Conservation (phyloP, 1,284 basidiomycete genomes). For the Cryptococcus sp. region DNA sequence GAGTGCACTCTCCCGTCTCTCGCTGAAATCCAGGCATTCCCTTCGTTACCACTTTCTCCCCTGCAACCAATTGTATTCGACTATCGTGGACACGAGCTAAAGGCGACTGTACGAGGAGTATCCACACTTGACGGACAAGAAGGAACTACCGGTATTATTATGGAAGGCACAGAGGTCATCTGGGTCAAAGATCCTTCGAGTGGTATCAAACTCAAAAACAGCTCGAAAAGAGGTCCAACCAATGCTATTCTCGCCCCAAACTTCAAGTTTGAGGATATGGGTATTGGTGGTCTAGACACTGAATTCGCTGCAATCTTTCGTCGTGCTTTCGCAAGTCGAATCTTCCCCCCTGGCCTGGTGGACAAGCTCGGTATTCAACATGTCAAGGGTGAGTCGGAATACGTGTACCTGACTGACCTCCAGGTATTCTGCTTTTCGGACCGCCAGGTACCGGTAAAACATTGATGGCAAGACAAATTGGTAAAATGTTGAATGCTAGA, state of each 20-base stretch:
- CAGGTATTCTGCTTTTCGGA: conserved; percentile 88
- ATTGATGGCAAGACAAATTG: conserved; percentile 95
- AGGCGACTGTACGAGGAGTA: conserved; percentile 65
- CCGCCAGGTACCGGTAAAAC: conserved; percentile 99
- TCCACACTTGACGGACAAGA: conserved; percentile 53
- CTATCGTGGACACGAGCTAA: conserved; percentile 82
- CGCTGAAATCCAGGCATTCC: conserved; percentile 56
- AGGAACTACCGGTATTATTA: conserved; percentile 67
- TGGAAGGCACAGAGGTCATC: conserved; percentile 85
- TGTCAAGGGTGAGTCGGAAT: conserved; percentile 72
- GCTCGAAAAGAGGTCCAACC: conserved; percentile 80
- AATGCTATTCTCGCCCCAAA: conserved; percentile 97
- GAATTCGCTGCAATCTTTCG: conserved; percentile 98
- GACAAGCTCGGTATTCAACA: conserved; percentile 99
- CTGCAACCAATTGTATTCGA: conserved; percentile 81
- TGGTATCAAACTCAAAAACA: conserved; percentile 84
- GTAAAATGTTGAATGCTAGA: conserved; percentile 97
- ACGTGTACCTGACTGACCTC: neutral
- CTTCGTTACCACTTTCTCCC: conserved; percentile 53
- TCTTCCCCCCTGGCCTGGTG: conserved; percentile 93
- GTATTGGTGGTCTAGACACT: conserved; percentile 92
- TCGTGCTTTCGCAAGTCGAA: conserved; percentile 94
- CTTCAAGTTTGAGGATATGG: conserved; percentile 99
- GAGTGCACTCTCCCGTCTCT: conserved; percentile 9
- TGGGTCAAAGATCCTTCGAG: conserved; percentile 79